phyloP scores from a whole-genome alignment of 73 alveolate species.

The Blepharisma stoltei region DNA sequence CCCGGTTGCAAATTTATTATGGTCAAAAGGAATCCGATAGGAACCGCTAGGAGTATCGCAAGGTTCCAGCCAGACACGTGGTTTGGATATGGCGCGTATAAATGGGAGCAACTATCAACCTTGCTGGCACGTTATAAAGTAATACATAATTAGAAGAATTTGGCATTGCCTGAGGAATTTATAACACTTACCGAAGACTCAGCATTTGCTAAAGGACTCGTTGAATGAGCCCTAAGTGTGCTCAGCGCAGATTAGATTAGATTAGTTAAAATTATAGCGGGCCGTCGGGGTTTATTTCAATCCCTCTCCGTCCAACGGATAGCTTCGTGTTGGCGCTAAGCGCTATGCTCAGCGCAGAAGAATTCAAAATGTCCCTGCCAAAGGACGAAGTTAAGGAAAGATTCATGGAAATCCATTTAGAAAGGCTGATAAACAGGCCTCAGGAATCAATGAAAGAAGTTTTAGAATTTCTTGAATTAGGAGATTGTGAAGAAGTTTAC shows the following conservation, averaged over 20 bases:
- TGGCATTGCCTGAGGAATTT: background rate
- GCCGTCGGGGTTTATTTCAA: too few species aligned
- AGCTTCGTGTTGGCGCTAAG: too few species aligned
- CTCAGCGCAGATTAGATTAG: background rate
- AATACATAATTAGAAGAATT: background rate
- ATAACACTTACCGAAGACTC: background rate
- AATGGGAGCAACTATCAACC: background rate
- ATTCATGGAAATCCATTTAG: background rate
- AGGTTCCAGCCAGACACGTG: conserved; percentile 10
- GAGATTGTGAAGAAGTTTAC: background rate
- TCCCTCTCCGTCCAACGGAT: too few species aligned
- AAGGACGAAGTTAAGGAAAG: background rate
- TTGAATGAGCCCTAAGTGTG: background rate
- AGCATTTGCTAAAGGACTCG: background rate
- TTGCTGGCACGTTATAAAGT: background rate
- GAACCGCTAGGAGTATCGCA: conserved; percentile 3
- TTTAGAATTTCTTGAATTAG: background rate
- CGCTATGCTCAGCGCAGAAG: background rate
- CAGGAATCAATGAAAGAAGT: background rate
- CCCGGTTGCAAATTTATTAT: background rate
- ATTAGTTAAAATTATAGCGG: background rate
- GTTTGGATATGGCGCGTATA: background rate
- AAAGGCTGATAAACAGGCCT: background rate
- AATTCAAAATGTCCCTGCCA: background rate
- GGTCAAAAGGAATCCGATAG: conserved; percentile 4